Base-by-base conservation (phyloP, 176 grass and related monocot genomes). In the Zoysia pacifica region DNA sequence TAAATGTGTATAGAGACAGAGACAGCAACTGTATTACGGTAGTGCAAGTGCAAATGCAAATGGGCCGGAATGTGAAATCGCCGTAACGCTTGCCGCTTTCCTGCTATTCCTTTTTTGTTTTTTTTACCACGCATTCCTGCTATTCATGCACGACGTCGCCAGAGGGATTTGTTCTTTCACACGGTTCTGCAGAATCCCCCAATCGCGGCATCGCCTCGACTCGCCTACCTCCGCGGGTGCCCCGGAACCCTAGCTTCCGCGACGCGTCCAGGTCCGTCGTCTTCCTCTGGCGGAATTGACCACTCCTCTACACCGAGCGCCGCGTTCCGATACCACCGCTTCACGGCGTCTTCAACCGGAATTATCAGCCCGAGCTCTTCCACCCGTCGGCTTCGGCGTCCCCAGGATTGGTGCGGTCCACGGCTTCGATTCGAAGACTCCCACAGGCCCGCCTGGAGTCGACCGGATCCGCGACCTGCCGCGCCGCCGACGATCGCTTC, bases 161-260 rank as follows among this genome's bases (percentile, higher is more conserved):
- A 28, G 28, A 28, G 28, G 28, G 28, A 28, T 28, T 28, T 28
- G 28, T 28, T 28, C 28, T 28, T 28, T 28, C 28, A 0, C 28
- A 55, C 15, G 53, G 15, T 4, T 55, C 3, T 15, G 53, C 53
- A 18, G 18, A 55, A 55, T 55, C 18, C 53, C 14, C 15, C 53
- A 55, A 55, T 18, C 4, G 14, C 28, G 53, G 53, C 16, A 55
- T 55, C 53, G 15, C 53, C 53, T 55, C 53, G 53, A 18, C 5
- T 18, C 15, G 53, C 53, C 53, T 55, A 55, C 53, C 15, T 18
- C 51, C 13, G 8, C 28, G 28, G 39, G 16, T 43, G 76, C 19
- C 39, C 7, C 63, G 11, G 55, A 84, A 76, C 76, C 75, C 76
- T 88, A 88, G 48, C 48, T 11, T 53, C 80, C 76, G 76, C 76